Base-by-base conservation (phyloP, 2,329 filamentous ascomycete species). In the Cercospora sp. region DNA sequence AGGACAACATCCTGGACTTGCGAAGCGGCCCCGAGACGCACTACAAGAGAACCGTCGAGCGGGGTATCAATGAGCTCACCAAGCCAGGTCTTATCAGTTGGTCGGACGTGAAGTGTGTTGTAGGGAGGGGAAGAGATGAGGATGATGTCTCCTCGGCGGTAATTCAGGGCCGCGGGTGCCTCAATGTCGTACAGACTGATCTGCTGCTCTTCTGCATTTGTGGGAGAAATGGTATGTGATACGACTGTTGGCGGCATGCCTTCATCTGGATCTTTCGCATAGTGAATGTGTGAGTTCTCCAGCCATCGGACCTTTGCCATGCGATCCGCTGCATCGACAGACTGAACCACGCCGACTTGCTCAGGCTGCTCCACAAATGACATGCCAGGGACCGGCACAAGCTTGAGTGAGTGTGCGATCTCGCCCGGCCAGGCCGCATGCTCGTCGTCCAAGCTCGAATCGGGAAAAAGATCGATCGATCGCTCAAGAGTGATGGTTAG, bases 141-240 rank as follows among this genome's bases (percentile, higher is more conserved):
- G 2, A 87, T 86, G 65, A 86, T 83, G 73, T 88, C 86, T 7
- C 83, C 84, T 68, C 83, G 78, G 49, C 81, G 78, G 45, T 83
- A 81, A 45, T 81, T 82, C 60, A 88, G 71, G 5, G 80, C 80
- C n/a, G 81, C 80, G 40, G 83, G 83, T 2, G 81, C 81, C 65
- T 81, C 80, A 40, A 89, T 82, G 69, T 89, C 87, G 74, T 89
- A 89, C 49, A 88, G 73, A 66, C 86, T 88, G 28, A 88, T 81
- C 49, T 87, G 83, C 71, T 86, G 84, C 32, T 79, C 73, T 3
- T 21, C 26, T n/a, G 40, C 51, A 3, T 55, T 60, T 9, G 70
- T 66, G 9, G 66, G 32, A 2, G 67, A 68, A 9, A 77, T 71
- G 5, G 63, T 55, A 62, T 72, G 67, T 28, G 68, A 65, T 3